Evolutionary conservation across 805 yeast genomes (phyloP), one percentile per base, ranked within the genome.

Genomic region (Suhomyces kilbournensis): DNA sequence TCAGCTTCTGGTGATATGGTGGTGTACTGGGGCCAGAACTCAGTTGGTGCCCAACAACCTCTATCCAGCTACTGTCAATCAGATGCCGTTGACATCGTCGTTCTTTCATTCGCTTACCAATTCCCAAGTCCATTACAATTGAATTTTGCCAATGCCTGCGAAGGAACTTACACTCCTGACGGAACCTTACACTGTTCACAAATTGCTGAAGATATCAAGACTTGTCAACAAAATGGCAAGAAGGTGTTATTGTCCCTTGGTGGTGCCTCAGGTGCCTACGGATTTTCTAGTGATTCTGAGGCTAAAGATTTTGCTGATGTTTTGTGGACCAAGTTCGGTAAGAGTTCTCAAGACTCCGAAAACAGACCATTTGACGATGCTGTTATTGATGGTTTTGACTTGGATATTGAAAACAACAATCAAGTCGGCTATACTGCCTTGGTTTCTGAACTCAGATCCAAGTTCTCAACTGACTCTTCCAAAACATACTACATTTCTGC

Each of bases 311-410:
- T 66, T 48, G 69, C 75, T 23, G 48, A 61, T 14, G 53, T 65
- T 17, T 54, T 72, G 60, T 67, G 67, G 64, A 52, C 61, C 56
- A 58, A 55, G 32, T 64, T 62, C 32, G 68, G 67, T 22, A 59
- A 56, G 9, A 66, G 68, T 8, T 20, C 45, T 7, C 56, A 51
- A 22, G 47, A 51, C 20, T 42, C 52, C 19, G 46, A 49, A 12
- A 70, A 71, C 50, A 70, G 83, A 62, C 83, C 84, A 25, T 90
- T 90, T 65, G 96, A 88, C 46, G 82, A 78, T 60, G 76, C 92
- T 7, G 80, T 90, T 45, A 72, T 88, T 30, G 97, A 93, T 64
- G 97, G 97, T 1, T 91, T 92, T 65, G 85, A 88, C 60, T 78
- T 82, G 55, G 97, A 91, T 64, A 73, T 83, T 57, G 92, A 89